A percentile compares a stretch with the other conserved stretches of the same genome.
These are phyloP conservation scores for Chaetoceros tenuissimus DNA, from an alignment of 108 stramenopile species.

Conservation along the genomic window DNA sequence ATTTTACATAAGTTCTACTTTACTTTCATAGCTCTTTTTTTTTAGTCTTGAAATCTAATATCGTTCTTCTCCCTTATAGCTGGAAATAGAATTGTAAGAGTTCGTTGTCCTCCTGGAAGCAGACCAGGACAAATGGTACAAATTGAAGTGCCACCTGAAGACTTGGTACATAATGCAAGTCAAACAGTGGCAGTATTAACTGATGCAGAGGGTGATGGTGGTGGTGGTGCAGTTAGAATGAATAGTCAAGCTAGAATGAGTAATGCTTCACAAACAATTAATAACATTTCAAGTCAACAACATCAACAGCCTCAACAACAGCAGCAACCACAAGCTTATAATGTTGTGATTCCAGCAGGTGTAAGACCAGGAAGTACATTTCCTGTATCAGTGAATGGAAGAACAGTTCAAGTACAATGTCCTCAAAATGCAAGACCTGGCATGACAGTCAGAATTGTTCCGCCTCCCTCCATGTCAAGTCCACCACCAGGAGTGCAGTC, in stretches of 20 bases:
- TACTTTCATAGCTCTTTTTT: not conserved
- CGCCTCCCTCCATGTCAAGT: constrained; percentile 25
- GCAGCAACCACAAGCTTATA: constrained; percentile 47
- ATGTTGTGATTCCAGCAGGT: constrained; percentile 74
- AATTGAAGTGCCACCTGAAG: constrained; percentile 76
- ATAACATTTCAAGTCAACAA: constrained; percentile 21
- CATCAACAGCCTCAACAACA: constrained; percentile 4
- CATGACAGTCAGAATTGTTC: constrained; percentile 73
- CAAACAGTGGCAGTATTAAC: constrained; percentile 55
- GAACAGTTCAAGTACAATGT: constrained; percentile 42
- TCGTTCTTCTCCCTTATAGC: too few relatives aligned
- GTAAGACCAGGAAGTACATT: constrained; percentile 77
- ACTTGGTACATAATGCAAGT: constrained; percentile 27
- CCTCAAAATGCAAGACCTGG: constrained; percentile 69
- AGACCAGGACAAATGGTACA: constrained; percentile 71
- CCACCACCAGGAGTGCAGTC: constrained; percentile 23
- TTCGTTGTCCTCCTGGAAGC: constrained; percentile 63
- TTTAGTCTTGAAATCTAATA: too few relatives aligned
- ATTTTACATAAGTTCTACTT: not conserved
- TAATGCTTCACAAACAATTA: constrained; percentile 29
- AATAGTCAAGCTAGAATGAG: constrained; percentile 37
- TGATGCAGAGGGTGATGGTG: constrained; percentile 24
- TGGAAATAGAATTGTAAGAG: constrained; percentile 52
- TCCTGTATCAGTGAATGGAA: constrained; percentile 56
- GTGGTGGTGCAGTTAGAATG: constrained; percentile 60